phyloP scores from a whole-genome alignment of 352 stramenopile species.

The Blastocystis sp. region DNA sequence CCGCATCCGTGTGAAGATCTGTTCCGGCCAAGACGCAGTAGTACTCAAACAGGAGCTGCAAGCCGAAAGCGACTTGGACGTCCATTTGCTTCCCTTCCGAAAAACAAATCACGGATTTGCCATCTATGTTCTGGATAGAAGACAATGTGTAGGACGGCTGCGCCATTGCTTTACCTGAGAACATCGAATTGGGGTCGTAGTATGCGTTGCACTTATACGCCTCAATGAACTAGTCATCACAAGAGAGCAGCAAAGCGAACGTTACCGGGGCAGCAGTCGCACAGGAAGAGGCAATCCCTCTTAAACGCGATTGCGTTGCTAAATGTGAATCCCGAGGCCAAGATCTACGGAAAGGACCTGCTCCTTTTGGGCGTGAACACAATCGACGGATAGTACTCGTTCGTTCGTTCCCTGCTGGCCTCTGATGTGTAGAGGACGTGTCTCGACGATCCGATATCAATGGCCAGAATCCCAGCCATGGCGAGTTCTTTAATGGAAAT shows the following conservation, averaged over 20 bases:
- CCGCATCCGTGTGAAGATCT: no score
- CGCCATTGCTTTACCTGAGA: background rate
- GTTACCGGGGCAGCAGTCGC: background rate
- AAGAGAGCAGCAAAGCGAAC: background rate
- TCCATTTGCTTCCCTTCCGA: background rate
- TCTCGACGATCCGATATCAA: conserved; percentile 22
- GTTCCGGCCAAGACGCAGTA: background rate
- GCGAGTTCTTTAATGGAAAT: no score
- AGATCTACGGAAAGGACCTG: conserved; percentile 8
- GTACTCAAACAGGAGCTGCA: background rate
- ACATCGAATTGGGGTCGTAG: background rate
- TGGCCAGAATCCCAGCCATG: conserved; percentile 18
- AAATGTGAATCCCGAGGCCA: background rate
- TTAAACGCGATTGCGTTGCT: conserved; percentile 16
- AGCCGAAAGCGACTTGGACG: background rate
- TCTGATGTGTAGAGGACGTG: background rate
- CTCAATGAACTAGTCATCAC: background rate
- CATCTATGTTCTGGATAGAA: background rate
- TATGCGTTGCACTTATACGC: background rate
- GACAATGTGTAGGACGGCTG: background rate
- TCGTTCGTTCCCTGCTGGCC: background rate
- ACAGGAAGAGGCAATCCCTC: background rate
- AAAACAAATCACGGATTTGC: background rate
- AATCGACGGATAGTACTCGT: conserved; percentile 3
- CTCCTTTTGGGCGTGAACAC: background rate